Base-by-base conservation (phyloP, 129 eudicot genomes). In the Centella asiatica region DNA sequence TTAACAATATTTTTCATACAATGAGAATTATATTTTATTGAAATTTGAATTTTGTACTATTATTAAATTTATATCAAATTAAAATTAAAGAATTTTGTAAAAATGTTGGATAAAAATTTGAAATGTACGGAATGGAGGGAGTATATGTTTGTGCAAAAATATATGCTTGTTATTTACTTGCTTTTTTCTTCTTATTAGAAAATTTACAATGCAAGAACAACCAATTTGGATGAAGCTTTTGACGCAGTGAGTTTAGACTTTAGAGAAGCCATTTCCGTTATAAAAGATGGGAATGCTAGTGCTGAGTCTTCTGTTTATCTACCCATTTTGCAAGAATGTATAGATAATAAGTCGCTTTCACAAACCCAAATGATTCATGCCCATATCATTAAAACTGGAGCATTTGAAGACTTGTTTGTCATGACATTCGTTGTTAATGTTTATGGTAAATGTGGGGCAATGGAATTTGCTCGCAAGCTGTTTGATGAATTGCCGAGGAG, bases 391-490 rank as follows among this genome's bases (percentile, higher is more conserved):
- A 90, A 90, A 69, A 76, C 85, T 15, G 95, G 95, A 49, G 54
- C 68, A 15, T 68, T 64, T 26, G 44, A 77, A 45, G 90, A 84
- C 52, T 37, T 77, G 76, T 90, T 77, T 69, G 76, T 86, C 56
- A 83, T 81, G 94, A 86, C 95, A 14, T 80, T 76, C 61, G 77
- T 90, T 12, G 82, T 86, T 19, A 86, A 90, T 78, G 94, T 74
- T 24, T 90, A 90, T 64, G 95, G 81, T 0, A 90, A 86, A 53
- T 84, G 95, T 45, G 81, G 94, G 66, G 62, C 36, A 1, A 79
- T 86, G 87, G 93, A 71, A 15, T 65, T 66, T 67, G 97, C 97
- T 8, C 87, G 76, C 37, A 83, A 75, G 72, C 76, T 90, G 69
- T 84, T 90, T 51, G 94, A 86, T 69, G 69, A 45, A 53, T 53